Conservation (phyloP, 2,329 filamentous ascomycete species). For the Aspergillus tubingensis region DNA sequence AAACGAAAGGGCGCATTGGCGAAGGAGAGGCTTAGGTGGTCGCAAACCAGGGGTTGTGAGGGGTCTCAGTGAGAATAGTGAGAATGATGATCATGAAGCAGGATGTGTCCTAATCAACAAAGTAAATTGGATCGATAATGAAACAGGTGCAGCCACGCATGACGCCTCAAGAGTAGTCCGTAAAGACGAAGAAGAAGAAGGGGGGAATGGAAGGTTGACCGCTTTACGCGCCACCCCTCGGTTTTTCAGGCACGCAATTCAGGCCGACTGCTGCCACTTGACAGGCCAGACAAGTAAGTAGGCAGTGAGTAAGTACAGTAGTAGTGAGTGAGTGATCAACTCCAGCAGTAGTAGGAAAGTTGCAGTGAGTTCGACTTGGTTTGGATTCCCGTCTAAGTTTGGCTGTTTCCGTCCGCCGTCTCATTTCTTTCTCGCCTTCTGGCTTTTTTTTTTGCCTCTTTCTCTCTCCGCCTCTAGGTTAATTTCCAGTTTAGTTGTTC, state of each 20-base stretch:
- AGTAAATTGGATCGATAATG: too few species aligned
- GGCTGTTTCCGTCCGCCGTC: slow-evolving; percentile 13
- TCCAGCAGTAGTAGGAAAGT: neutral
- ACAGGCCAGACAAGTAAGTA: neutral
- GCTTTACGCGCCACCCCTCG: neutral
- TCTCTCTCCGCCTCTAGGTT: neutral
- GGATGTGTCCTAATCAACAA: too few species aligned
- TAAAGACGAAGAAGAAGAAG: too few species aligned
- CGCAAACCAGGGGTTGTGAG: neutral
- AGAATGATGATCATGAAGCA: neutral
- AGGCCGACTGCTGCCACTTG: neutral
- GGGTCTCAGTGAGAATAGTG: neutral
- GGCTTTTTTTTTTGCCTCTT: slow-evolving; percentile 4
- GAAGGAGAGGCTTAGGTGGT: neutral
- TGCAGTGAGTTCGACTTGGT: neutral
- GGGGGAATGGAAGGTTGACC: neutral
- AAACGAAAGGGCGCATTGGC: too few species aligned
- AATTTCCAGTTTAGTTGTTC: neutral
- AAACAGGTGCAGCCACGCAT: too few species aligned
- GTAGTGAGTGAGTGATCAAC: neutral
- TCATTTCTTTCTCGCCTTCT: slow-evolving; percentile 7
- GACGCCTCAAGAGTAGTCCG: too few species aligned
- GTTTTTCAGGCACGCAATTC: slow-evolving; percentile 4
- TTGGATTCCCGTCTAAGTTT: neutral
- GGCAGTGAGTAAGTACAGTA: neutral